A percentile compares a stretch with the other conserved stretches of the same genome.
Evolutionary conservation across 345 rosid species (phyloP).

Genomic region (Murraya paniculata): DNA sequence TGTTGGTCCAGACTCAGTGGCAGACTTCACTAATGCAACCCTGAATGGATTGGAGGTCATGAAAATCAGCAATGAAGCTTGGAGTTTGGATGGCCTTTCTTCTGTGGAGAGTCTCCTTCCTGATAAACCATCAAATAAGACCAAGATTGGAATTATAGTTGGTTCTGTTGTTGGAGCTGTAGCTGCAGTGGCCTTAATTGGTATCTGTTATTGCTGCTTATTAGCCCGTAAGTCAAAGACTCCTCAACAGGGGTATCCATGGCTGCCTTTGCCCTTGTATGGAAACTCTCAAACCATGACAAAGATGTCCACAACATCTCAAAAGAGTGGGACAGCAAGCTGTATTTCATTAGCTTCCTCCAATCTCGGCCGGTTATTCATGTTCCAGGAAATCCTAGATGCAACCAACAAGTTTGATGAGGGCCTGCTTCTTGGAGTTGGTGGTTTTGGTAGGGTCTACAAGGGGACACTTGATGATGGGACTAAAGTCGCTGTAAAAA

Average conservation of each 20-base stretch:
- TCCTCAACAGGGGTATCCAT: conserved; percentile 69
- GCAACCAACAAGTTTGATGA: conserved; percentile 94
- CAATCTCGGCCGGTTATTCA: conserved; percentile 77
- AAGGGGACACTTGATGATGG: conserved; percentile 91
- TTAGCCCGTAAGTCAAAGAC: conserved; percentile 48
- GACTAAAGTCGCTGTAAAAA: conserved; percentile 83
- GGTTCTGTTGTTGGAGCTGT: conserved; percentile 54
- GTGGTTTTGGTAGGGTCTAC: conserved; percentile 96
- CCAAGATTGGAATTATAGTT: conserved; percentile 34
- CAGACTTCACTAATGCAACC: conserved; percentile 60
- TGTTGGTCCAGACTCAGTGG: conserved; percentile 72
- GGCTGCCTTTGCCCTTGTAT: conserved; percentile 86
- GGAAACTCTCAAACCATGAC: conserved; percentile 87
- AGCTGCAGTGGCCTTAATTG: conserved; percentile 39
- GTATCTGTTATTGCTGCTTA: conserved; percentile 60
- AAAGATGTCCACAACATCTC: conserved; percentile 78
- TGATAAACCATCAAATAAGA: conserved; percentile 38
- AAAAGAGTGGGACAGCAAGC: conserved; percentile 86
- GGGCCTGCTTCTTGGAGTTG: conserved; percentile 86
- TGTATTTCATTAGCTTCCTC: conserved; percentile 78
- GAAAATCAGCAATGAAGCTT: conserved; percentile 75
- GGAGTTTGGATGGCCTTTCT: conserved; percentile 68
- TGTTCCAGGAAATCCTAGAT: conserved; percentile 86
- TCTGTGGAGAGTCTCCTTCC: conserved; percentile 62
- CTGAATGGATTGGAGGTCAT: conserved; percentile 90